Percentiles rank a stretch among this genome's conserved stretches.
Evolutionary conservation across 108 stramenopile species (phyloP).

Genomic region (Schizochytrium sp.): DNA sequence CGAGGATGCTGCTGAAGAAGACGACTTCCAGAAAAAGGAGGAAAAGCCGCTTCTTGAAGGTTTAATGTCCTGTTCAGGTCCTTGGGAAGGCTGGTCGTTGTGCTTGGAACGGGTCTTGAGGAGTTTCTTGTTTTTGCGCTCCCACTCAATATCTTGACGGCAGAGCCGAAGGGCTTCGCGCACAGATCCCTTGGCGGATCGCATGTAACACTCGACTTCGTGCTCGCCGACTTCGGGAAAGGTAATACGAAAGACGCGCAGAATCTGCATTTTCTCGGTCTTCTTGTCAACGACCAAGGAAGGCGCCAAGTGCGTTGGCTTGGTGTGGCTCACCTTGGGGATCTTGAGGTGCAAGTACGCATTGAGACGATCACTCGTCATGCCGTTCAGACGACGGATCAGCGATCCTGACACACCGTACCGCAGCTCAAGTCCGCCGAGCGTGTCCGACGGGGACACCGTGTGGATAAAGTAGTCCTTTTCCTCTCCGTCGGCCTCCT

Average conservation of each 20-base stretch:
- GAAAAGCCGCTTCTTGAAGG: too few relatives aligned
- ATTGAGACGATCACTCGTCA: conserved; percentile 4
- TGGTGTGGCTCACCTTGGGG: not conserved
- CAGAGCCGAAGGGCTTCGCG: not conserved
- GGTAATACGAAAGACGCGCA: not conserved
- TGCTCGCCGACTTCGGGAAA: not conserved
- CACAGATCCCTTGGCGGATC: not conserved
- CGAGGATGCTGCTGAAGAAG: not conserved
- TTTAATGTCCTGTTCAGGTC: too few relatives aligned
- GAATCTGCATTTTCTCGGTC: not conserved
- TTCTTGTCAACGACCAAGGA: not conserved
- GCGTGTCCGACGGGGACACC: not conserved
- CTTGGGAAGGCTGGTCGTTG: not conserved
- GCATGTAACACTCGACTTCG: not conserved
- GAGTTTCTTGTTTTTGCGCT: not conserved
- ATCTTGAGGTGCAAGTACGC: not conserved
- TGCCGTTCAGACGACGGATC: not conserved
- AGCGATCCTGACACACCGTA: not conserved
- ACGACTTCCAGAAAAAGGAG: too few relatives aligned
- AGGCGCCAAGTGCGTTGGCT: not conserved
- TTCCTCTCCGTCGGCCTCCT: not conserved
- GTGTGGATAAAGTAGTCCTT: not conserved
- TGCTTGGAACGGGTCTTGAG: not conserved
- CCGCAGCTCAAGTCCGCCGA: not conserved
- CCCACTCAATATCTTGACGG: not conserved